Evolutionary conservation across 768 basidiomycete genomes (phyloP), one percentile per base, ranked within the genome.

Genomic region (Leccinum uliginosum): DNA sequence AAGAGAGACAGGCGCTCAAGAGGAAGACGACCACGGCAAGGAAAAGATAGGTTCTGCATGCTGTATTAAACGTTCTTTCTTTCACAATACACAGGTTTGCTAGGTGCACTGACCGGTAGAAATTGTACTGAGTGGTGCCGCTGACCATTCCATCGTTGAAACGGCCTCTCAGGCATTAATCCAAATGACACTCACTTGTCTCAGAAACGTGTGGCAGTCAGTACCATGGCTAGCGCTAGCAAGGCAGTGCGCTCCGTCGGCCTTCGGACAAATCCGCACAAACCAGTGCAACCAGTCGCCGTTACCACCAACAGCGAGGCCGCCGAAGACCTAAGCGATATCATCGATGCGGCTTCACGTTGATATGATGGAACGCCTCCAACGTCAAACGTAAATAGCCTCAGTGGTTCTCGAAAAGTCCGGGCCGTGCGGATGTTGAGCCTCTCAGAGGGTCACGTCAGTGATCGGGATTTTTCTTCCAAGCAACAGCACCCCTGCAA

Each of bases 1-100:
- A 73, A 67, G 78, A 75, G 56, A 68, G 74, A 46, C 75, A 68
- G 54, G 64, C 67, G 6, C 66, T 79, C 34, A 68, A 71, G 61
- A 74, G 65, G 52, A 67, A 62, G 51, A 49, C 53, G 53, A 47
- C 58, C 14, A 70, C 62, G 44, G 4, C 45, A n/a, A 67, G 23
- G 51, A 62, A 46, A 51, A 59, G 50, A 44, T 70, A 64, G 62
- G 43, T 38, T 19, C 12, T 17, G 6, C 19, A 47, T 43, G 19
- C 19, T 21, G 40, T 43, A 43, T 19, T 19, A 6, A 17, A 19
- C 40, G n/a, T 19, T 19, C 2, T 11, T 43, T 43, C 1, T n/a
- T 43, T 43, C 2, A 43, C 19, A 0, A 17, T 4, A 11, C 0
- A 43, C n/a, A 43, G 19, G 19, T n/a, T 19, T 12, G 9, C 19